Evolutionary conservation across 2,329 filamentous ascomycete species (phyloP).

Genomic region (Elsinoe fawcettii): DNA sequence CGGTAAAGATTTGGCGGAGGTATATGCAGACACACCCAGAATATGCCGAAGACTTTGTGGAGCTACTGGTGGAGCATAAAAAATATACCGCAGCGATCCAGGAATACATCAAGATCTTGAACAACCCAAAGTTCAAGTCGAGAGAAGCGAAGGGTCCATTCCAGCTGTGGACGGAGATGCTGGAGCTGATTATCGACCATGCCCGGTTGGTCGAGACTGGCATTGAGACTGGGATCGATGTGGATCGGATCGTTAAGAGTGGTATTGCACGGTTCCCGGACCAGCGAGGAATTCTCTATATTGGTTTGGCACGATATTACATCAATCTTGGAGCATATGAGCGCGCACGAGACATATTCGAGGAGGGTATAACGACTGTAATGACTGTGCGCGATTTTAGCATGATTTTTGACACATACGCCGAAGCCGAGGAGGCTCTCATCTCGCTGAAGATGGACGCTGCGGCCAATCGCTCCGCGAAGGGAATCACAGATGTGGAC

Average conservation of each 20-base stretch:
- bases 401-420: conserved; percentile 90
- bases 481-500: conserved; percentile 67
- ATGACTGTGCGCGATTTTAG: conserved; percentile 99
- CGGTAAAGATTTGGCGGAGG: conserved; percentile 84
- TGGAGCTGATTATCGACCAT: conserved; percentile 85
- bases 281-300: conserved; percentile 91
- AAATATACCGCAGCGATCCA: conserved; percentile 87
- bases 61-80: conserved; percentile 70
- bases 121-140: conserved; percentile 83
- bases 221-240: conserved; percentile 74
- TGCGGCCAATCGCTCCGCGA: conserved; percentile 69
- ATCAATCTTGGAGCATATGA: conserved; percentile 89
- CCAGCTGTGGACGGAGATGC: conserved; percentile 96
- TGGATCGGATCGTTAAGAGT: conserved; percentile 86
- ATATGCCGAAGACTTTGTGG: conserved; percentile 90
- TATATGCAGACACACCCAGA: conserved; percentile 98
- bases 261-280: conserved; percentile 87
- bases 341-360: conserved; percentile 83
- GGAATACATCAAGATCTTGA: conserved; percentile 84
- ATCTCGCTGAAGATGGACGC: conserved; percentile 87
- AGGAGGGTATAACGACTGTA: conserved; percentile 92
- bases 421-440: conserved; percentile 93
- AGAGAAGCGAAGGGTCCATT: conserved; percentile 92
- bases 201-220: conserved; percentile 71
- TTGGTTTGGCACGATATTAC: conserved; percentile 92